A percentile compares a stretch with the other conserved stretches of the same genome.
Conservation (phyloP, 768 basidiomycete genomes). For the Sporobolomyces pararoseus region DNA sequence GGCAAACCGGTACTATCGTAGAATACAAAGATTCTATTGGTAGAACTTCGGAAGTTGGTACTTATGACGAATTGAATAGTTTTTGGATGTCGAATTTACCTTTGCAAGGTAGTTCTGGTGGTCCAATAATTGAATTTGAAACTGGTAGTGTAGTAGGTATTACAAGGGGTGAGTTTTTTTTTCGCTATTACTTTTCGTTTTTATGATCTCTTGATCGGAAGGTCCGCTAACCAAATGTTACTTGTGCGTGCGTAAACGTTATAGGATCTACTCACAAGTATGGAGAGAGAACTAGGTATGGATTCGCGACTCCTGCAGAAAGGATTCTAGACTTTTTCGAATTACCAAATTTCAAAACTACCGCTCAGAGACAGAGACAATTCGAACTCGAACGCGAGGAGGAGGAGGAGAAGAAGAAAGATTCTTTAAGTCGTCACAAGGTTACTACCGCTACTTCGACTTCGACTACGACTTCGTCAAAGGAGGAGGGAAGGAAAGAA, state of each 20-base stretch:
- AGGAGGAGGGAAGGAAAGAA: too few relatives aligned
- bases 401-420: too few relatives aligned
- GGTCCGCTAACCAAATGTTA: too few relatives aligned
- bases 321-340: conserved; percentile 38
- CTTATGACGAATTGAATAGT: conserved; percentile 63
- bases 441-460: too few relatives aligned
- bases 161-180: conserved; percentile 53
- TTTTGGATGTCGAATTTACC: conserved; percentile 59
- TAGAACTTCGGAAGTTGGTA: conserved; percentile 58
- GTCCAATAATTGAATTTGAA: conserved; percentile 62
- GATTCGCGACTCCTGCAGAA: conserved; percentile 37
- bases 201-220: too few relatives aligned
- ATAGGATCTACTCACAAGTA: conserved; percentile 31
- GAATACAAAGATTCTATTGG: conserved; percentile 64
- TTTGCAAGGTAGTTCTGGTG: conserved; percentile 65
- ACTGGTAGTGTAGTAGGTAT: conserved; percentile 65
- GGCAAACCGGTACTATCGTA: conserved; percentile 56
- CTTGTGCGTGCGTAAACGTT: too few relatives aligned
- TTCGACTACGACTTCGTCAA: too few relatives aligned
- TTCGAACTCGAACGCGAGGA: too few relatives aligned
- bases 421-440: too few relatives aligned
- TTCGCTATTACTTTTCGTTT: background rate
- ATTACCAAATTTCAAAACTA: conserved; percentile 32
- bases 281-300: conserved; percentile 22
- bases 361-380: background rate